A percentile compares a stretch with the other conserved stretches of the same genome.
phyloP scores from a whole-genome alignment of 805 yeast species.

The Candida berthetii region DNA sequence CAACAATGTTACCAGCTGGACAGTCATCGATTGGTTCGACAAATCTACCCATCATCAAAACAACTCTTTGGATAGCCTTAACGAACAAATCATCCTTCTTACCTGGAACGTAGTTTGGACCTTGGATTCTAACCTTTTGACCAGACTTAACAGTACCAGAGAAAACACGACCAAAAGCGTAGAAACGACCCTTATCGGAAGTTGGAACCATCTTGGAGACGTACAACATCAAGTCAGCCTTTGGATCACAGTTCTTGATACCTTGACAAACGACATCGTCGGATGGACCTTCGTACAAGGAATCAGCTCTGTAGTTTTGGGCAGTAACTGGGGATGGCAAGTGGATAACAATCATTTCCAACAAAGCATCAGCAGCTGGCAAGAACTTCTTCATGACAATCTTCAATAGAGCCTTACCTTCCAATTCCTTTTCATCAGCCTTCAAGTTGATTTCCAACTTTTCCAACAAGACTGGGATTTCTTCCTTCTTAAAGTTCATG shows the following conservation, averaged over 20 bases:
- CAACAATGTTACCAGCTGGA: constrained; percentile 99
- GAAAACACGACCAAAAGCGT: constrained; percentile 99
- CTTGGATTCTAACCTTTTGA: constrained; percentile 99
- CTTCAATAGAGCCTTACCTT: constrained; percentile 98
- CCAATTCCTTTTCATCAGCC: constrained; percentile 96
- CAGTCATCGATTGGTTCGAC: constrained; percentile 98
- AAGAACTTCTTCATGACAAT: constrained; percentile 99
- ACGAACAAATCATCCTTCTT: constrained; percentile 95
- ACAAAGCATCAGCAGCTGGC: constrained; percentile 99
- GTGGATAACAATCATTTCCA: constrained; percentile 98
- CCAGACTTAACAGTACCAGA: constrained; percentile 99
- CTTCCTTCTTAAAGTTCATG: constrained; percentile 99
- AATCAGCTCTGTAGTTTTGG: constrained; percentile 98
- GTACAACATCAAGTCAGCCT: constrained; percentile 97
- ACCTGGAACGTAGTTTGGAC: constrained; percentile 99
- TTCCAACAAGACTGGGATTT: constrained; percentile 84
- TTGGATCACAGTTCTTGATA: constrained; percentile 98
- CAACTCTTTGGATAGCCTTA: constrained; percentile 98
- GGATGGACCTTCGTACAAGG: constrained; percentile 98
- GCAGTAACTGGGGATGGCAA: constrained; percentile 99
- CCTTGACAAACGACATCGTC: constrained; percentile 88
- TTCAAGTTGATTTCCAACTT: constrained; percentile 92
- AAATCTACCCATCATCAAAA: constrained; percentile 98
- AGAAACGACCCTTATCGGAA: constrained; percentile 99
- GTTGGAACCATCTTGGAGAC: constrained; percentile 99